These are phyloP conservation scores for Pisolithus thermaeus DNA, from an alignment of 1,284 basidiomycete species.

Conservation along the genomic window DNA sequence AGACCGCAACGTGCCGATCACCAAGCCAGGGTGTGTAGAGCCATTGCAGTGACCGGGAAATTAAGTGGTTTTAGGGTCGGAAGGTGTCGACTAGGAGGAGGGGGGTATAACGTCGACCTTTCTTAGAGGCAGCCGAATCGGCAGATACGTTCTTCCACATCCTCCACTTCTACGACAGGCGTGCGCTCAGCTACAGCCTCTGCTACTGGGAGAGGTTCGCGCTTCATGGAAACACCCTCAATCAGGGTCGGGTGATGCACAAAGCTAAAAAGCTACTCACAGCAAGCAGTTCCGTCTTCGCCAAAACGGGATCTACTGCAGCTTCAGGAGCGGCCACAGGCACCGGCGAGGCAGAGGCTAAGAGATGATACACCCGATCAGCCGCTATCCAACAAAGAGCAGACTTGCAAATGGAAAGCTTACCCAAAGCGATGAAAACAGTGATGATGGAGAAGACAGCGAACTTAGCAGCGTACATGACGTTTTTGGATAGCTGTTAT, in stretches of 20 bases:
- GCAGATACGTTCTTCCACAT: constrained; percentile 12
- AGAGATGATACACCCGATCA: neutral
- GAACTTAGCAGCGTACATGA: constrained; percentile 24
- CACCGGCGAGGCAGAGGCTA: constrained; percentile 23
- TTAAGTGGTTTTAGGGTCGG: neutral
- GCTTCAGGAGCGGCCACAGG: constrained; percentile 14
- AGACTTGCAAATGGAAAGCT: constrained; percentile 4
- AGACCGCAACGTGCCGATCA: neutral
- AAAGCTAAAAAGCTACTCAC: constrained; percentile 8
- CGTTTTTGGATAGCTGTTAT: constrained; percentile 22
- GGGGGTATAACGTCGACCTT: neutral
- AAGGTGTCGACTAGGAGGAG: neutral
- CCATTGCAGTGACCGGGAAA: neutral
- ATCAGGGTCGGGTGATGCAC: neutral
- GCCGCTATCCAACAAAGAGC: neutral
- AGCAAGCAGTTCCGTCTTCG: constrained; percentile 4
- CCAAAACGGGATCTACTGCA: neutral
- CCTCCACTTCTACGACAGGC: constrained; percentile 9
- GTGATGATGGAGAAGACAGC: constrained; percentile 25
- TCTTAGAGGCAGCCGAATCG: constrained; percentile 11
- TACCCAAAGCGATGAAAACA: constrained; percentile 19
- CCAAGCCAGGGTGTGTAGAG: neutral
- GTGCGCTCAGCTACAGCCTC: constrained; percentile 9
- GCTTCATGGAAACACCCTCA: constrained; percentile 13
- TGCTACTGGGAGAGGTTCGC: constrained; percentile 13